Conservation (phyloP, 148 eudicot genomes). For the Pouteria glomerata region DNA sequence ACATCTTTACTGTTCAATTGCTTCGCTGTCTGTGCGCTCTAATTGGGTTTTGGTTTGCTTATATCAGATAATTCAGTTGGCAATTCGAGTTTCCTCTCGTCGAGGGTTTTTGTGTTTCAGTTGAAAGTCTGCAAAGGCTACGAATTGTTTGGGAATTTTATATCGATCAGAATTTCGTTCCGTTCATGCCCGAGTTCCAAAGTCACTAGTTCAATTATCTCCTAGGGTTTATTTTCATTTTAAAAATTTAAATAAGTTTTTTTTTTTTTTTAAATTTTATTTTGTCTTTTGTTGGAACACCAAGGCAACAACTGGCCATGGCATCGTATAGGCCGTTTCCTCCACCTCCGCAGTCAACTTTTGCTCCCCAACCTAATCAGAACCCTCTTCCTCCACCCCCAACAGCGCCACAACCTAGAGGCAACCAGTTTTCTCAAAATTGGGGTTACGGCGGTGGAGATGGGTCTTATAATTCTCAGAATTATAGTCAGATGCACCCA, state of each 20-base stretch:
- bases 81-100: not conserved
- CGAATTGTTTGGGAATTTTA: not conserved
- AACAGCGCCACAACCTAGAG: slow-evolving; percentile 38
- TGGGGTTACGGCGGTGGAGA: slow-evolving; percentile 57
- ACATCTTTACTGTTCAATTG: not conserved
- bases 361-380: slow-evolving; percentile 49
- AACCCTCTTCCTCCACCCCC: slow-evolving; percentile 43
- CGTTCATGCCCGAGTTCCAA: not conserved
- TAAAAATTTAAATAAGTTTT: too few species aligned
- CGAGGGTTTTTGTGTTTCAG: not conserved
- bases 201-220: not conserved
- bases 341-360: slow-evolving; percentile 63
- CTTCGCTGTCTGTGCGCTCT: too few species aligned
- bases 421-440: slow-evolving; percentile 54
- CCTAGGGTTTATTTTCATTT: not conserved
- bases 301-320: slow-evolving; percentile 29
- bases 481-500: slow-evolving; percentile 31
- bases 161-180: not conserved
- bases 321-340: slow-evolving; percentile 88
- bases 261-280: too few species aligned
- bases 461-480: slow-evolving; percentile 37
- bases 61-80: too few species aligned
- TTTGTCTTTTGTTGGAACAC: not conserved
- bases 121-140: not conserved
- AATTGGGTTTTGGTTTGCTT: too few species aligned